phyloP scores from a whole-genome alignment of 2,329 filamentous ascomycete species.

The Elsinoe ampelina region DNA sequence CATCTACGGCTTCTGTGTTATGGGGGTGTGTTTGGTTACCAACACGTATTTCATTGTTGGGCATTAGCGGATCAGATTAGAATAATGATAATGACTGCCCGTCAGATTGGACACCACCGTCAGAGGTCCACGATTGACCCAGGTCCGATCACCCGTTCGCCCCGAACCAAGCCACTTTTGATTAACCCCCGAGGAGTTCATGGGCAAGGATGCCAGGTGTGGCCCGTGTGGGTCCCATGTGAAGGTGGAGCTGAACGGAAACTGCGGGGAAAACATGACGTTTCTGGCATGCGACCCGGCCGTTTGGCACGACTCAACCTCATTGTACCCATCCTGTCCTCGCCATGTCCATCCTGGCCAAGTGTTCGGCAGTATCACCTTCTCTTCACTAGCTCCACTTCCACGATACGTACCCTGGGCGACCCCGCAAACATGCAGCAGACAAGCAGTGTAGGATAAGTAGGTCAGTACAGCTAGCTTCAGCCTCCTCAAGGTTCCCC shows the following conservation, averaged over 20 bases:
- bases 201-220: background rate
- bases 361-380: constrained; percentile 4
- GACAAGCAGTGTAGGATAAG: background rate
- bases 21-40: constrained; percentile 77
- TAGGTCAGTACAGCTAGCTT: background rate
- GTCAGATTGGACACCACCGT: background rate
- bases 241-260: background rate
- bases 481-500: background rate
- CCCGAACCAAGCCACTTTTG: background rate
- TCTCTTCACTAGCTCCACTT: constrained; percentile 4
- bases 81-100: constrained; percentile 2
- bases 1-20: constrained; percentile 76
- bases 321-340: background rate
- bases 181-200: background rate
- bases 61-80: constrained; percentile 39
- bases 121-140: no score
- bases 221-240: background rate
- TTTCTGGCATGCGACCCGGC: background rate
- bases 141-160: background rate
- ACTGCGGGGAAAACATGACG: constrained; percentile 8
- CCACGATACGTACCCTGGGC: constrained; percentile 11
- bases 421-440: constrained; percentile 13
- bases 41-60: constrained; percentile 70
- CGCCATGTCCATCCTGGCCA: background rate
- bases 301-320: constrained; percentile 6